Conservation (phyloP, 805 yeast genomes). For the Myxozyma vanderwaltii region DNA sequence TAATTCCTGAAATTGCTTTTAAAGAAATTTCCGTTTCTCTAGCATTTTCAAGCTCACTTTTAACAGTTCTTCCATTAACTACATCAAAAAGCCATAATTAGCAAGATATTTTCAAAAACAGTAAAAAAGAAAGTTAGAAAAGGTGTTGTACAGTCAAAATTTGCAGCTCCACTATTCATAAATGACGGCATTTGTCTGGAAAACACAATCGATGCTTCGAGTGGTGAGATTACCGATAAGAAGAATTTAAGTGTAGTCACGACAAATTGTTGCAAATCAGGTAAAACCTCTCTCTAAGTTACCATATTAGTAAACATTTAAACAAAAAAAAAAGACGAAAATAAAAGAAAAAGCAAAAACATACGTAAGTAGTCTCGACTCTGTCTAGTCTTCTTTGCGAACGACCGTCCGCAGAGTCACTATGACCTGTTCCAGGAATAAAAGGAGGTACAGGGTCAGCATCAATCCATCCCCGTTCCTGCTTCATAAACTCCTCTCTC, state of each 20-base stretch:
- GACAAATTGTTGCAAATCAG: conserved; percentile 63
- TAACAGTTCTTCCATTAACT: neutral
- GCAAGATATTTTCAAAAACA: neutral
- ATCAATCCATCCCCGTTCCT: conserved; percentile 65
- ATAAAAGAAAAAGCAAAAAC: neutral
- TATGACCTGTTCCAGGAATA: neutral
- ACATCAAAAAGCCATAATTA: neutral
- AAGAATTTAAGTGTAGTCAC: conserved; percentile 65
- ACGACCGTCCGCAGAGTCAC: neutral
- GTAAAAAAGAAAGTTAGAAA: neutral
- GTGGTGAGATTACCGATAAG: conserved; percentile 50
- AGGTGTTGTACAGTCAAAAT: neutral
- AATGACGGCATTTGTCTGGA: conserved; percentile 2
- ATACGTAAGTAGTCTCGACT: conserved; percentile 21
- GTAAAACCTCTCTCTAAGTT: conserved; percentile 57
- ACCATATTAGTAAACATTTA: conserved; percentile 3
- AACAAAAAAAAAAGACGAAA: neutral
- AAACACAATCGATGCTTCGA: conserved; percentile 15
- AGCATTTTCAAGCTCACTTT: conserved; percentile 24
- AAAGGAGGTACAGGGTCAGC: conserved; percentile 1
- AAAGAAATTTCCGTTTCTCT: conserved; percentile 65
- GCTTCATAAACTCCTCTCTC: conserved; percentile 66
- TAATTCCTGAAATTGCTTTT: conserved; percentile 58
- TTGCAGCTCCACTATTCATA: neutral
- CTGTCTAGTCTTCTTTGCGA: conserved; percentile 9